Evolutionary conservation across 2,329 filamentous ascomycete genomes (phyloP), one percentile per base, ranked within the genome.

Genomic region (Nannizziopsis arthrosporioides): DNA sequence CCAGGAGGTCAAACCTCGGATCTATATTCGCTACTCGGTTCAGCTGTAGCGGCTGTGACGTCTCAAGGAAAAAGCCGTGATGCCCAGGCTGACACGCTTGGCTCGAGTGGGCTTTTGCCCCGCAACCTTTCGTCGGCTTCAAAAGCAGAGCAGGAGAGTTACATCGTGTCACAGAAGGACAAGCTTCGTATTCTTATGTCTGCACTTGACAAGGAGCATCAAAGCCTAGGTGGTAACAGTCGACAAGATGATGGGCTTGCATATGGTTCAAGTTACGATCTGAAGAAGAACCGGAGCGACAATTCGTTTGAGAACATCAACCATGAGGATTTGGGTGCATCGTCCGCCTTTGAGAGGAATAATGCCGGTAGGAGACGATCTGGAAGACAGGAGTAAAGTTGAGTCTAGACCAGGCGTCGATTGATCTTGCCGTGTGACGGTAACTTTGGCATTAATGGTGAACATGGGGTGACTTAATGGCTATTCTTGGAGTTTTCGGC

Each of bases 281-380:
- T 94, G 58, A 82, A 78, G 57, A 90, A 90, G 69, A 90, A 85
- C 60, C 80, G 81, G 54, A 93, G 85, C 63, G 88, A 94, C 62
- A 78, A 77, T 15, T 90, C 94, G 57, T 95, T 95, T 60, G 88
- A 94, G 60, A 85, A 86, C 63, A 85, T 93, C 56, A 84, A 92
- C 53, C 80, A 81, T 31, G 84, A 89, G 60, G 82, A 80, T 48
- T 52, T 63, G 5, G 58, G 46, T 10, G 51, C 49, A 4, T 50
- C 52, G 14, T 49, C 50, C 7, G 45, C 48, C 11, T 42, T 48
- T 18, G 48, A 50, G 45, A 48, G 37, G 41, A 44, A 52, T 35
- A 31, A 35, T 14, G 32, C 42, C 7, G 32, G 30, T 17, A 17
- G 50, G 34, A 34, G 50, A 39, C 32, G 45, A 30, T 42, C 45